These are phyloP conservation scores for Tetragonia tetragonoides DNA, from an alignment of 148 eudicot genomes.

Conservation along the genomic window DNA sequence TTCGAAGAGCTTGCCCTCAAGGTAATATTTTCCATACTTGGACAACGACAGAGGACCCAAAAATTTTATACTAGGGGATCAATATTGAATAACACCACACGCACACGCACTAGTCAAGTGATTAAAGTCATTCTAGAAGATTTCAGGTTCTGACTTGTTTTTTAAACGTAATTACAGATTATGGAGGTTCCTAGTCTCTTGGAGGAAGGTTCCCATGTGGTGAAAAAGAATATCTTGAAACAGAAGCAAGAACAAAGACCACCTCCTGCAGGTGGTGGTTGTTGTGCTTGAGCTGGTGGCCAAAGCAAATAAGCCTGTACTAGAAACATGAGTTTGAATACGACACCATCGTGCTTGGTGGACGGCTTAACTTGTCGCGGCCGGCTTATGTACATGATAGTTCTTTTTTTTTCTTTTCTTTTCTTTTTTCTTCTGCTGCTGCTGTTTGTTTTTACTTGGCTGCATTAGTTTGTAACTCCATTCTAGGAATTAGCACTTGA, in stretches of 20 bases:
- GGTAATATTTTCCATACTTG: constrained; percentile 35
- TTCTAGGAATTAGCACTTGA: neutral
- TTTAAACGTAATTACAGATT: constrained; percentile 40
- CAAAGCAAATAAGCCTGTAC: neutral
- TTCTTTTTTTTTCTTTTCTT: neutral
- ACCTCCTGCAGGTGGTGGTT: constrained; percentile 41
- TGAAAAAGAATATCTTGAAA: constrained; percentile 72
- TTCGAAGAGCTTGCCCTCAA: constrained; percentile 88
- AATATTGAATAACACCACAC: too few species aligned
- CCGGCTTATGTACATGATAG: constrained; percentile 26
- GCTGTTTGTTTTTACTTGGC: neutral
- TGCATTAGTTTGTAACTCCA: constrained; percentile 2
- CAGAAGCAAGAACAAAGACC: constrained; percentile 62
- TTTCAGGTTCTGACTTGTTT: neutral
- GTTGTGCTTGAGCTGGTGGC: constrained; percentile 52
- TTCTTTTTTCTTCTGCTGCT: neutral
- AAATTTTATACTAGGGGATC: too few species aligned
- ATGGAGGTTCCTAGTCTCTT: constrained; percentile 90
- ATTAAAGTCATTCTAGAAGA: too few species aligned
- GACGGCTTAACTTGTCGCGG: neutral
- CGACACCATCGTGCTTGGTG: neutral
- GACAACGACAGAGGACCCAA: neutral
- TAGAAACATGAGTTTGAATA: neutral
- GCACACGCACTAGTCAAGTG: too few species aligned
- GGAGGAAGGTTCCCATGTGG: constrained; percentile 80